These are phyloP conservation scores for Closterium sp. DNA, from an alignment of 139 green algal species.

Conservation along the genomic window DNA sequence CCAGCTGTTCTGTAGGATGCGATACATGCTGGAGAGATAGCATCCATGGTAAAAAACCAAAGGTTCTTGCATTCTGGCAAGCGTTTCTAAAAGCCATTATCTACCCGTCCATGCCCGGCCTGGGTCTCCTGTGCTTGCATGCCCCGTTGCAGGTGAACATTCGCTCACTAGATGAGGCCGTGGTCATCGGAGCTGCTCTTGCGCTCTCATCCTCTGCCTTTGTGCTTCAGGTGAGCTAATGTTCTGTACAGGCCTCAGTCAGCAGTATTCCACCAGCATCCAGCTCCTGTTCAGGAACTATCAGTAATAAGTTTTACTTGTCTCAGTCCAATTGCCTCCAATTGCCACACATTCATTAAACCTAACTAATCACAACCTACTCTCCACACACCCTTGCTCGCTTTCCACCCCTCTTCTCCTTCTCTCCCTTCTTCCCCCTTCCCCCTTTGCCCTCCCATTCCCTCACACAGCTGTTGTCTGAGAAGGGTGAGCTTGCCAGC, in stretches of 20 bases:
- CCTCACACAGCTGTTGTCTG: conserved; percentile 77
- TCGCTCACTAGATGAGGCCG: conserved; percentile 68
- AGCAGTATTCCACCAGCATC: neutral
- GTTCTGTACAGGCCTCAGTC: neutral
- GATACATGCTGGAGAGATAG: neutral
- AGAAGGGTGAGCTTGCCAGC: conserved; percentile 79
- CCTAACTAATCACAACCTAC: neutral
- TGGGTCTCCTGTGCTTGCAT: neutral
- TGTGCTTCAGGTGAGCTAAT: conserved; percentile 77
- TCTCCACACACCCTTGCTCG: neutral
- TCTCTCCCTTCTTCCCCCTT: neutral
- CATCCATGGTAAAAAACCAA: neutral
- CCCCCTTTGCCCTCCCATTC: neutral
- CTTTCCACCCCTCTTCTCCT: neutral
- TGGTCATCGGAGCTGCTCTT: conserved; percentile 93
- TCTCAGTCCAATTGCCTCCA: neutral
- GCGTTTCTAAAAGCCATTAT: neutral
- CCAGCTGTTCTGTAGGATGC: neutral
- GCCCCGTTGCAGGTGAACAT: conserved; percentile 42
- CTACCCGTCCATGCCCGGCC: neutral
- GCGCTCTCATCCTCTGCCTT: conserved; percentile 96
- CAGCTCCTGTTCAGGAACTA: neutral
- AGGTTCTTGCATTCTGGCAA: neutral
- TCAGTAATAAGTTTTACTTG: neutral
- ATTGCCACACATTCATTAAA: neutral